Conservation (phyloP, 371 early-diverging fungal species). For the Rhizopus delemar region DNA sequence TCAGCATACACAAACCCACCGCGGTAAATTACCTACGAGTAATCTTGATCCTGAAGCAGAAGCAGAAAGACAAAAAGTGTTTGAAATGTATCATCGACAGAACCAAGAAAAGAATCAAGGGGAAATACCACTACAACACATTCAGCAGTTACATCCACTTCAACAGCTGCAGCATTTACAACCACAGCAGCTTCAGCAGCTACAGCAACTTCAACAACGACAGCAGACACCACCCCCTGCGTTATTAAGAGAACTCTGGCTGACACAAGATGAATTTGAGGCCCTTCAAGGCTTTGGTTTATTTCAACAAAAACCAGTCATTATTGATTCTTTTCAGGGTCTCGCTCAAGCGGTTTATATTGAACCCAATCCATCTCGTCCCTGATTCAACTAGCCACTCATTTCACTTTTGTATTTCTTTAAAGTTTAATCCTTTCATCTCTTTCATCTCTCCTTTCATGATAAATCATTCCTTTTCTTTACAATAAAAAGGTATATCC, state of each 20-base stretch:
- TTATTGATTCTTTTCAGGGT: conserved; percentile 36
- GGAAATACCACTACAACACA: conserved; percentile 1
- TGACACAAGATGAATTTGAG: conserved; percentile 49
- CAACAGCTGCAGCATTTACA: neutral
- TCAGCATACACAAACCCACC: conserved; percentile 62
- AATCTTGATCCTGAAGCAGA: too few relatives aligned
- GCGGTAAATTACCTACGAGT: too few relatives aligned
- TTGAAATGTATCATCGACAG: neutral
- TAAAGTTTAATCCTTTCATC: too few relatives aligned
- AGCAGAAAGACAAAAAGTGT: too few relatives aligned
- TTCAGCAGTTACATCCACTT: conserved; percentile 32
- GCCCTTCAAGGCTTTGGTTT: conserved; percentile 45
- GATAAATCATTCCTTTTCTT: too few relatives aligned
- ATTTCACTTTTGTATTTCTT: neutral
- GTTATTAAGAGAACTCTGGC: conserved; percentile 21
- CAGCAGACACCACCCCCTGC: too few relatives aligned
- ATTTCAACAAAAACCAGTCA: conserved; percentile 32
- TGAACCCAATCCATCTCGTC: conserved; percentile 26
- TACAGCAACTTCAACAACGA: conserved; percentile 23
- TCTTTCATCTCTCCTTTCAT: too few relatives aligned
- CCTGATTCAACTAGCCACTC: neutral
- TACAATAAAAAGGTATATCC: too few relatives aligned
- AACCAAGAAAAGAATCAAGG: conserved; percentile 11
- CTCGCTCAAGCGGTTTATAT: conserved; percentile 28
- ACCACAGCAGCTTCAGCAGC: conserved; percentile 20